Base-by-base conservation (phyloP, 2,329 filamentous ascomycete species). In the Fusarium burgessii region DNA sequence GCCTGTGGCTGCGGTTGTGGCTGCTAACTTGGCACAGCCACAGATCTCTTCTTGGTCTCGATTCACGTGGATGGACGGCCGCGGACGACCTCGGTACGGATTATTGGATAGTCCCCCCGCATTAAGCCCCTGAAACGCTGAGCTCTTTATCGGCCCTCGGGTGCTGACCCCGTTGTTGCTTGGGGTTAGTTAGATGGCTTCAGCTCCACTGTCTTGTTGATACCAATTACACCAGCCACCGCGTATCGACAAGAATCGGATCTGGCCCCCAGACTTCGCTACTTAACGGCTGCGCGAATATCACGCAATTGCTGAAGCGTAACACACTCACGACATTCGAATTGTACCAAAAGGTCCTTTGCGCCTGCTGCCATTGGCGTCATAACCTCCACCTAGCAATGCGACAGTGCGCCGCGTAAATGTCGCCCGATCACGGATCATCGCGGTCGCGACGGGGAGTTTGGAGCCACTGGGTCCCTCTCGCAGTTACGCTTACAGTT, bases 391-490 rank as follows among this genome's bases (percentile, higher is more conserved):
- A 64, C 65, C 64, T 68, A 75, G 79, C 77, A 58, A 82, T 82
- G 80, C 79, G 77, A 79, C 74, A 79, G 72, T 70, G 66, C 65
- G 72, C 65, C 70, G 75, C 71, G 66, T 83, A 82, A 79, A 90
- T 90, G 88, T 88, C 88, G 78, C 85, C 86, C 87, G 89, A 92
- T 84, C 82, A 83, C 76, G 80, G 83, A 77, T 84, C 87, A 77
- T 89, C 89, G 76, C 85, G 87, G 80, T 86, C 87, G 84, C 86
- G 88, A 82, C 85, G 87, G 80, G 85, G 87, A 79, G 87, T 89
- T 73, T 89, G 93, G 83, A 89, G 91, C 77, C 95, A 97, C 83
- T 98, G 95, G 93, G 89, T 97, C 66, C 95, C 95, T 69, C 87
- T 98, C 61, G 91, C 91, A 72, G 82, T 97, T 71, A 98, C 95